Evolutionary conservation across 768 basidiomycete species (phyloP), one percentile per base, ranked within the genome.

Genomic region (Trametes elegans): DNA sequence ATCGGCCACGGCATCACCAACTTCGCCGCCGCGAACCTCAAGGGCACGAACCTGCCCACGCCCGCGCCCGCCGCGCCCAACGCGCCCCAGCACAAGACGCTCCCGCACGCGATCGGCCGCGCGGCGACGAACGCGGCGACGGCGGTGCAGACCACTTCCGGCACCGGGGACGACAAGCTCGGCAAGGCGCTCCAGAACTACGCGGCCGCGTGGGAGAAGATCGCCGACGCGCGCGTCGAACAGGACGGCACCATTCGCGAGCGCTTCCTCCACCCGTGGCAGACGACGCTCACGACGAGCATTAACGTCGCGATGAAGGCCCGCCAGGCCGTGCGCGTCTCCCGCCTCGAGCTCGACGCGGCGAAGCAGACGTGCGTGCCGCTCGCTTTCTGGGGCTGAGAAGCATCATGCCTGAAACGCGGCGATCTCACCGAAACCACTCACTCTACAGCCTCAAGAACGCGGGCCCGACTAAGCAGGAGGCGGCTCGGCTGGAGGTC

Each of bases 281-380:
- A 91, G 72, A 84, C 85, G 23, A 97, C 93, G 6, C 73, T 98
- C 57, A 82, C 83, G 60, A 86, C 88, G 18, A 86, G 85, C 49
- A 85, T 99, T 66, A 79, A 83, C 8, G 85, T 97, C 14, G 97
- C 97, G 16, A 82, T 98, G 82, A 96, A 93, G 76, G 93, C 96
- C 0, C 80, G 91, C 43, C 85, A 89, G 70, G 88, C 89, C 0
- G 92, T 94, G 31, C 78, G 84, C 32, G 74, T 79, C 13, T 90
- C 88, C 68, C 74, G 93, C 60, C 77, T 97, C 47, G 93, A 96
- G 76, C 77, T 98, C 53, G 95, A 97, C 68, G 80, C 92, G 35
- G 93, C 92, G 7, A 93, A 93, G 73, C 91, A 93, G 70, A 74
- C 81, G 90, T 92, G 66, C 52, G 88, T 74, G 24, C 14, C n/a